Conservation (phyloP, 768 basidiomycete genomes). For the Kwoniella shandongensis region DNA sequence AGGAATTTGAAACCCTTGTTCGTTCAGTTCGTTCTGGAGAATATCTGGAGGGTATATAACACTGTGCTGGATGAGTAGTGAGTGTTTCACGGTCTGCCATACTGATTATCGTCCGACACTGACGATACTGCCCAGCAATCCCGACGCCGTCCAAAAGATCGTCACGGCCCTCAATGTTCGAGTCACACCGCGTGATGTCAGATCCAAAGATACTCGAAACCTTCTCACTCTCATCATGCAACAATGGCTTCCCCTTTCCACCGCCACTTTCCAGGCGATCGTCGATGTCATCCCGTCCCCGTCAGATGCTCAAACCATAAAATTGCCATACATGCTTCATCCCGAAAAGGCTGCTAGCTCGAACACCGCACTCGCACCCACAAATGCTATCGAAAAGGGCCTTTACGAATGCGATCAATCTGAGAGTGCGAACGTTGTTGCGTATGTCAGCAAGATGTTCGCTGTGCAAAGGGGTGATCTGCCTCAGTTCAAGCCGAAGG, state of each 20-base stretch:
- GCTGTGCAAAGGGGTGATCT: constrained; percentile 76
- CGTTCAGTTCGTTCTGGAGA: constrained; percentile 95
- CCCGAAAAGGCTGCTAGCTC: constrained; percentile 58
- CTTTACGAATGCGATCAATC: constrained; percentile 70
- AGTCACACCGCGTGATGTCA: constrained; percentile 82
- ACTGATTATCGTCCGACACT: background rate
- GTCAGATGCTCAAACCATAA: constrained; percentile 70
- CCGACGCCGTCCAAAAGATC: constrained; percentile 85
- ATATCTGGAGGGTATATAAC: constrained; percentile 96
- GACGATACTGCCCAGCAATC: constrained; percentile 62
- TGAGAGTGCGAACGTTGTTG: constrained; percentile 65
- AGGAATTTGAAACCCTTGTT: constrained; percentile 88
- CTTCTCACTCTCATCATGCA: constrained; percentile 83
- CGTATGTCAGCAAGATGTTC: constrained; percentile 98
- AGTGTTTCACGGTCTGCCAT: constrained; percentile 53
- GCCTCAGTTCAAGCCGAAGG: constrained; percentile 78
- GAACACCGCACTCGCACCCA: constrained; percentile 58
- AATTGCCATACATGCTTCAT: constrained; percentile 89
- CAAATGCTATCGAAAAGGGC: constrained; percentile 78
- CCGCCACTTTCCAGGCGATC: constrained; percentile 83
- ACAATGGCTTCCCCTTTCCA: constrained; percentile 94
- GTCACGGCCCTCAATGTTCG: constrained; percentile 76
- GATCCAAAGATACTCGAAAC: constrained; percentile 81
- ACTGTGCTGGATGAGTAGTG: constrained; percentile 84
- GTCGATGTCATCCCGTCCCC: constrained; percentile 95